phyloP scores from a whole-genome alignment of 2,329 filamentous ascomycete genomes.

The Diaporthe vaccinii region DNA sequence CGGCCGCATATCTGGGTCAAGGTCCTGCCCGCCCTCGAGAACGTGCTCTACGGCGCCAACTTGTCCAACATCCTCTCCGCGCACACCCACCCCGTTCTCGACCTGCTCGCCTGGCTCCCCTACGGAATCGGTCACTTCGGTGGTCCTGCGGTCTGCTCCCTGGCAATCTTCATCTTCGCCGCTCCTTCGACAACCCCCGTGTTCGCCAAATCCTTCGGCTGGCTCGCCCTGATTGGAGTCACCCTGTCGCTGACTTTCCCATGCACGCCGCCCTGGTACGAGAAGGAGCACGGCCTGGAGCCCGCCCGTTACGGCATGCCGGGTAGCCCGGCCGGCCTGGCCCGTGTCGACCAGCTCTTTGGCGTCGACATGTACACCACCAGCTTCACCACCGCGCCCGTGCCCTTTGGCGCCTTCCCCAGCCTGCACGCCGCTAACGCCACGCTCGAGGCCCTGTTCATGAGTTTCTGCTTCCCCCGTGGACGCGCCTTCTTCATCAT shows the following conservation, averaged over 20 bases:
- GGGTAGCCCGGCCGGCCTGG: conserved; percentile 89
- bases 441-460: conserved; percentile 90
- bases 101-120: conserved; percentile 92
- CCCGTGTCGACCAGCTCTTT: conserved; percentile 89
- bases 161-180: conserved; percentile 87
- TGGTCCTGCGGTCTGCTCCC: conserved; percentile 83
- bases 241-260: conserved; percentile 91
- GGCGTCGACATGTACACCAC: conserved; percentile 94
- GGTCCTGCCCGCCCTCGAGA: conserved; percentile 92
- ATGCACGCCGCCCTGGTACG: conserved; percentile 97
- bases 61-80: conserved; percentile 95
- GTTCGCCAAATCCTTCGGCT: conserved; percentile 90
- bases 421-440: conserved; percentile 92
- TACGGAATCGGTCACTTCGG: conserved; percentile 94
- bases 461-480: conserved; percentile 91
- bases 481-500: conserved; percentile 83
- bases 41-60: conserved; percentile 96
- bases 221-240: conserved; percentile 91
- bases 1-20: conserved; percentile 96
- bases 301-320: conserved; percentile 93
- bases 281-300: conserved; percentile 90
- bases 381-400: conserved; percentile 88
- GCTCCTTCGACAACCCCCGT: conserved; percentile 88
- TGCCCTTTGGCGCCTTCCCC: conserved; percentile 96
- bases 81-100: conserved; percentile 85